These are phyloP conservation scores for Pleurotus giganteus DNA, from an alignment of 768 basidiomycete genomes.

Conservation along the genomic window DNA sequence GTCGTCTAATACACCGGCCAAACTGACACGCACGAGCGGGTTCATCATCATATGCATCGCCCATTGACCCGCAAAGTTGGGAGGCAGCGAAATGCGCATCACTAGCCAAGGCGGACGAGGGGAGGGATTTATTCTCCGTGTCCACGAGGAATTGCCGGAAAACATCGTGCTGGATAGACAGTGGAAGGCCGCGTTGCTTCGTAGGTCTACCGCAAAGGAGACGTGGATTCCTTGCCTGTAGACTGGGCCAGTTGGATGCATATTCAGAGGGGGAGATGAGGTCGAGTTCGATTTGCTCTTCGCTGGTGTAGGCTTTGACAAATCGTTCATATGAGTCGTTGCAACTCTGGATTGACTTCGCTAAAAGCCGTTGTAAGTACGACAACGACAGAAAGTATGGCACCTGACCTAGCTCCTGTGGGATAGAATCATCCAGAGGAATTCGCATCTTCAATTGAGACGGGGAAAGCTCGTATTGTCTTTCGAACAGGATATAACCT, in stretches of 20 bases:
- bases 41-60: not conserved
- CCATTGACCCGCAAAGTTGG: conserved; percentile 3
- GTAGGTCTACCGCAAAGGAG: conserved; percentile 2
- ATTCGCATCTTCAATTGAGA: too few relatives aligned
- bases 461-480: too few relatives aligned
- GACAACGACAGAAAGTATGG: too few relatives aligned
- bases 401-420: too few relatives aligned
- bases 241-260: not conserved
- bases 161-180: conserved; percentile 1
- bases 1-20: not conserved
- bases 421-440: too few relatives aligned
- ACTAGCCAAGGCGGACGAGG: not conserved
- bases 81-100: not conserved
- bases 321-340: not conserved
- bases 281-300: not conserved
- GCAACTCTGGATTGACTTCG: not conserved
- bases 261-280: not conserved
- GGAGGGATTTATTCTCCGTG: not conserved
- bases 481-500: too few relatives aligned
- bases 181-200: not conserved
- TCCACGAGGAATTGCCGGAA: not conserved
- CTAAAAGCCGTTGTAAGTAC: not conserved
- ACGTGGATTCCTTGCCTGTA: not conserved
- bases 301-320: not conserved
- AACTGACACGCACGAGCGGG: not conserved